Evolutionary conservation across 495 filamentous ascomycete genomes (phyloP).

Genomic region (Bacidia gigantensis): DNA sequence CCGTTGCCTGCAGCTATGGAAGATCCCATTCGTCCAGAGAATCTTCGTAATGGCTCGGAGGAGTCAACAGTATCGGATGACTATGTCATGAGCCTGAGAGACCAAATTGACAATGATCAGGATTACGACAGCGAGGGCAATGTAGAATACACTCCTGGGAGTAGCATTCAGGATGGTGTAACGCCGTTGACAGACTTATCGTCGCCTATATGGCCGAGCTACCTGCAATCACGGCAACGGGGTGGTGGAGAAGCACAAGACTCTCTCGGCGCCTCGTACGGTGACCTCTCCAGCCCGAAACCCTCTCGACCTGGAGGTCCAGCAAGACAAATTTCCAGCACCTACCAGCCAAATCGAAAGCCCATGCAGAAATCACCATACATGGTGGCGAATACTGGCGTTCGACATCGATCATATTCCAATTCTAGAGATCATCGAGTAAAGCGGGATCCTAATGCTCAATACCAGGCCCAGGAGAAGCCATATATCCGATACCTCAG

Average conservation of each 20-base stretch:
- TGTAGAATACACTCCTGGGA: constrained; percentile 30
- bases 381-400: constrained; percentile 36
- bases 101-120: constrained; percentile 30
- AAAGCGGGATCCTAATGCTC: constrained; percentile 57
- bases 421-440: constrained; percentile 26
- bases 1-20: constrained; percentile 7
- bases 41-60: constrained; percentile 45
- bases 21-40: constrained; percentile 36
- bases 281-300: constrained; percentile 20
- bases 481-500: constrained; percentile 66
- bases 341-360: constrained; percentile 37
- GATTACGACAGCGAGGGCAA: constrained; percentile 27
- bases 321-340: constrained; percentile 52
- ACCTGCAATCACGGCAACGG: constrained; percentile 18
- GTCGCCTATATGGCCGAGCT: constrained; percentile 15
- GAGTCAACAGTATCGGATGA: constrained; percentile 52
- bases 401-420: constrained; percentile 40
- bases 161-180: constrained; percentile 12
- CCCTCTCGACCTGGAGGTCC: constrained; percentile 48
- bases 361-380: constrained; percentile 59
- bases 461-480: constrained; percentile 69
- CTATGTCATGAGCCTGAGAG: constrained; percentile 28
- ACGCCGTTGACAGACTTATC: constrained; percentile 22
- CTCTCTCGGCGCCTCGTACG: constrained; percentile 6
- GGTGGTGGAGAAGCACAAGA: constrained; percentile 16